A percentile compares a stretch with the other conserved stretches of the same genome.
These are phyloP conservation scores for Erythrophleum fordii DNA, from an alignment of 306 rosid genomes.

Conservation along the genomic window DNA sequence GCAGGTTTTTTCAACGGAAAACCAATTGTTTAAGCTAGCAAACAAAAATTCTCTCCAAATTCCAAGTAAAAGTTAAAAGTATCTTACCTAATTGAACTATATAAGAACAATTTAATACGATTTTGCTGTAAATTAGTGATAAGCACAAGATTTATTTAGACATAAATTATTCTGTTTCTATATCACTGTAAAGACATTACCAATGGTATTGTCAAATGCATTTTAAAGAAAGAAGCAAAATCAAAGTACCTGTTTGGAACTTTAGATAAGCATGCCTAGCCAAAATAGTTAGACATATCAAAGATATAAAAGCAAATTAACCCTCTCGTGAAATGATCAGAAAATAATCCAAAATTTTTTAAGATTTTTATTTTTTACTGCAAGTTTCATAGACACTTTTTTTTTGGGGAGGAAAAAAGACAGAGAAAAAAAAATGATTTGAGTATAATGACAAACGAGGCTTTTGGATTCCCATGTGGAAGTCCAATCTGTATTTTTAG, in stretches of 20 bases:
- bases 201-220: neutral
- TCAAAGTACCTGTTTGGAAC: conserved; percentile 33
- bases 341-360: neutral
- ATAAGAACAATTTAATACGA: conserved; percentile 28
- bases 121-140: conserved; percentile 29
- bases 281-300: neutral
- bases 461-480: conserved; percentile 7
- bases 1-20: conserved; percentile 7
- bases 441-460: conserved; percentile 15
- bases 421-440: conserved; percentile 5
- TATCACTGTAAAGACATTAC: neutral
- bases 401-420: neutral
- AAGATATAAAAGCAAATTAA: neutral
- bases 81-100: conserved; percentile 54
- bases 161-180: conserved; percentile 21
- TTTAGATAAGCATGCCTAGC: neutral
- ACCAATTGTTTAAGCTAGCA: conserved; percentile 32
- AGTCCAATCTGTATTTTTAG: no score
- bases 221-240: conserved; percentile 2
- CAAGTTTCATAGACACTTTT: no score
- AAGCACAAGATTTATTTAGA: conserved; percentile 15
- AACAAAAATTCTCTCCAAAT: conserved; percentile 48
- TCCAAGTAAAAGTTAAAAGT: conserved; percentile 49
- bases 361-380: no score
- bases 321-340: no score